A percentile compares a stretch with the other conserved stretches of the same genome.
These are phyloP conservation scores for Shiraia sp. DNA, from an alignment of 2,329 filamentous ascomycete genomes.

Conservation along the genomic window DNA sequence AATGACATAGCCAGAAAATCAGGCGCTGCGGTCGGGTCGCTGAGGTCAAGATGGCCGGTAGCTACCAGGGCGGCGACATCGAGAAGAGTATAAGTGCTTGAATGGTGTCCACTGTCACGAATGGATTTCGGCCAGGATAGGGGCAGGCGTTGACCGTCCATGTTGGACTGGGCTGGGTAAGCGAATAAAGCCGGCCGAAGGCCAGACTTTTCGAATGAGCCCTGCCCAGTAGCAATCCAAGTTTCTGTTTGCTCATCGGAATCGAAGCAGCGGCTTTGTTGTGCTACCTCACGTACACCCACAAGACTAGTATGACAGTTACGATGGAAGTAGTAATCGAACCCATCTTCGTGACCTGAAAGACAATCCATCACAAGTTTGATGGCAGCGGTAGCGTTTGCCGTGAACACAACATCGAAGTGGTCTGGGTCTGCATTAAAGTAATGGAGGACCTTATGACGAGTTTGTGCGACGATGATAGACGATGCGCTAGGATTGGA, in stretches of 20 bases:
- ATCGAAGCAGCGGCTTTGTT: slow-evolving; percentile 65
- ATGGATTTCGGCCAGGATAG: slow-evolving; percentile 57
- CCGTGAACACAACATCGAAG: slow-evolving; percentile 90
- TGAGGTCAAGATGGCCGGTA: slow-evolving; percentile 62
- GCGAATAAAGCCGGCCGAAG: slow-evolving; percentile 60
- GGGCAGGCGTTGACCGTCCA: slow-evolving; percentile 79
- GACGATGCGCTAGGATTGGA: slow-evolving; percentile 62
- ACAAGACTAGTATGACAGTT: slow-evolving; percentile 86
- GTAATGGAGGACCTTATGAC: slow-evolving; percentile 61
- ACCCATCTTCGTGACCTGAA: slow-evolving; percentile 65
- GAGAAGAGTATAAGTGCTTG: slow-evolving; percentile 68
- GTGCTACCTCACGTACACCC: slow-evolving; percentile 73
- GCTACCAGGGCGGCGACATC: slow-evolving; percentile 69
- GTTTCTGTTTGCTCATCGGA: slow-evolving; percentile 64
- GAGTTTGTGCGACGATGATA: slow-evolving; percentile 58
- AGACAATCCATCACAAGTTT: slow-evolving; percentile 83
- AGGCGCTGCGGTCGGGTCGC: slow-evolving; percentile 62
- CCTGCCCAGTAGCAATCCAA: slow-evolving; percentile 58
- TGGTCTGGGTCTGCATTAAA: slow-evolving; percentile 78
- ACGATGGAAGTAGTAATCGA: slow-evolving; percentile 79
- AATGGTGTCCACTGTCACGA: slow-evolving; percentile 38
- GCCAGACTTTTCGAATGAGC: slow-evolving; percentile 11
- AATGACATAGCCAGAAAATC: slow-evolving; percentile 87
- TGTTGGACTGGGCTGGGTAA: slow-evolving; percentile 89
- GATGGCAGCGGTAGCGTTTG: slow-evolving; percentile 87